These are phyloP conservation scores for Gastroboletus turbinatus DNA, from an alignment of 1,284 basidiomycete species.

Conservation along the genomic window DNA sequence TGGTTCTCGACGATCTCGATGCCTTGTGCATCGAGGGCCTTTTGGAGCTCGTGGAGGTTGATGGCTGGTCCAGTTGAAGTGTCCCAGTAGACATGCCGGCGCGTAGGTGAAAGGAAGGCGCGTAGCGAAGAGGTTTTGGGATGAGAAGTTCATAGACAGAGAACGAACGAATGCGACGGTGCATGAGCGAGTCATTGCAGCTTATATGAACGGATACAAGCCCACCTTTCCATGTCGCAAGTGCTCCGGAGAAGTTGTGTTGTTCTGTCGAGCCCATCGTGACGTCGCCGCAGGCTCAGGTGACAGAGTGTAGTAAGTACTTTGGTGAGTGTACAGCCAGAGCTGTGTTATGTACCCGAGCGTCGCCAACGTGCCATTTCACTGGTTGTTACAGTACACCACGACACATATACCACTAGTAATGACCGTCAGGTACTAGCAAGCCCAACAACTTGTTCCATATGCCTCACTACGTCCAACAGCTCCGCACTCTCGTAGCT, in stretches of 20 bases:
- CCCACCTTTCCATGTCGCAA: slow-evolving; percentile 85
- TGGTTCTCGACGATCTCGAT: slow-evolving; percentile 96
- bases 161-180: background rate
- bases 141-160: background rate
- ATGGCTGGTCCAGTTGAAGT: slow-evolving; percentile 56
- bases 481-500: slow-evolving; percentile 13
- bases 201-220: background rate
- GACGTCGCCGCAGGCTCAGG: background rate
- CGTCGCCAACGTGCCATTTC: background rate
- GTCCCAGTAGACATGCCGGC: background rate
- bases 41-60: slow-evolving; percentile 88
- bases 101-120: background rate
- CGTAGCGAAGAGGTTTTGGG: background rate
- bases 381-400: no score
- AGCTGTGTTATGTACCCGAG: background rate
- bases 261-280: slow-evolving; percentile 44
- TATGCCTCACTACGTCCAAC: slow-evolving; percentile 18
- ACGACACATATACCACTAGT: background rate
- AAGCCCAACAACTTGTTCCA: slow-evolving; percentile 12
- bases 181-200: slow-evolving; percentile 1
- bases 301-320: background rate
- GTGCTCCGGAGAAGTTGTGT: slow-evolving; percentile 82
- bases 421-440: background rate
- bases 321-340: background rate
- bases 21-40: slow-evolving; percentile 86